A percentile compares a stretch with the other conserved stretches of the same genome.
phyloP scores from a whole-genome alignment of 352 stramenopile genomes.

The Globisporangium cederbergense region DNA sequence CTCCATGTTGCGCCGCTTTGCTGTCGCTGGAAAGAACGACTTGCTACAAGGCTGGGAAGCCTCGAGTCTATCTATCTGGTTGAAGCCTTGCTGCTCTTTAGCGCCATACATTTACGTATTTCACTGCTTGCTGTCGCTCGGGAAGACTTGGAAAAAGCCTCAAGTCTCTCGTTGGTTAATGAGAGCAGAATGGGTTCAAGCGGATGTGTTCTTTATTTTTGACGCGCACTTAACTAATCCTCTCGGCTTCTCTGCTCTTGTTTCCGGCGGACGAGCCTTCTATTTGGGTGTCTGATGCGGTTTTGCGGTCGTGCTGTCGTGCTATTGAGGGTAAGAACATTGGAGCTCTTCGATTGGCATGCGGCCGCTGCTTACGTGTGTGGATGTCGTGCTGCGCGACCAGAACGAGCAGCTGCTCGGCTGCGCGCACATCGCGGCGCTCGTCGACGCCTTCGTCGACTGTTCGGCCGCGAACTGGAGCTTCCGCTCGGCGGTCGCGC shows the following conservation, averaged over 20 bases:
- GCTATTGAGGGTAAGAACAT: neutral
- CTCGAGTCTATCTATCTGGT: too few species aligned
- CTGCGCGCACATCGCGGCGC: neutral
- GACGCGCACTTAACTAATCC: neutral
- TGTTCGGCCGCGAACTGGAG: conserved; percentile 2
- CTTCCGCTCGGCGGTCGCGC: conserved; percentile 3
- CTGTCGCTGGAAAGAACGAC: too few species aligned
- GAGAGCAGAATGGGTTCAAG: neutral
- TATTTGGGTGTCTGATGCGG: too few species aligned
- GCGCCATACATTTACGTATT: too few species aligned
- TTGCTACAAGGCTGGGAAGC: too few species aligned
- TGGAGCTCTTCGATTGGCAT: neutral
- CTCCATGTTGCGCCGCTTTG: too few species aligned
- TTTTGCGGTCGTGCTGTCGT: too few species aligned
- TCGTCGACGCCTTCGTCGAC: conserved; percentile 15
- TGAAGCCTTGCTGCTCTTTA: too few species aligned
- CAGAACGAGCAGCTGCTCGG: conserved; percentile 7
- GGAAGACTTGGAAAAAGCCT: too few species aligned
- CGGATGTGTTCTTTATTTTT: conserved; percentile 1
- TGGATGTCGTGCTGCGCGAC: conserved; percentile 11
- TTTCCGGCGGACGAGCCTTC: neutral
- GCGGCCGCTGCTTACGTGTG: conserved; percentile 1
- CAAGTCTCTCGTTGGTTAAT: too few species aligned
- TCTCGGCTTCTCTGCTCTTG: neutral
- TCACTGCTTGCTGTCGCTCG: too few species aligned